Conservation (phyloP, 2,329 filamentous ascomycete genomes). For the Sporothrix pseudoabietina region DNA sequence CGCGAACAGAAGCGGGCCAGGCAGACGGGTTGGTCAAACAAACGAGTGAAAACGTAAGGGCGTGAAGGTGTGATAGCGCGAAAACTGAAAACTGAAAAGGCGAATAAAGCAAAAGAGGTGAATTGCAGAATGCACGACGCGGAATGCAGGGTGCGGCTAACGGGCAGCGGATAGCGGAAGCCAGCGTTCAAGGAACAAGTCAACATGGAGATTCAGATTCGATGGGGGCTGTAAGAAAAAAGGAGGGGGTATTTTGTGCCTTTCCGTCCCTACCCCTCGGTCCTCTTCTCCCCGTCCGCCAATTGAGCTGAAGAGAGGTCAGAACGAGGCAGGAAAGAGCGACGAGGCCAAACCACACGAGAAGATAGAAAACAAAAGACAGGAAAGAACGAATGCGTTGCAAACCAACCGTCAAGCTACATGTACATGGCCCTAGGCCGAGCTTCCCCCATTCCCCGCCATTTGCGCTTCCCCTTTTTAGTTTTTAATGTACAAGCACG, state of each 20-base stretch:
- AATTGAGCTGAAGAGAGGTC: neutral
- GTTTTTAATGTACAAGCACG: neutral
- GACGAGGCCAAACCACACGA: neutral
- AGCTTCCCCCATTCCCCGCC: constrained; percentile 24
- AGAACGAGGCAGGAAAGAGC: neutral
- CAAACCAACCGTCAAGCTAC: constrained; percentile 4
- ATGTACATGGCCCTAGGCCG: neutral
- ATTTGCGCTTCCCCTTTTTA: constrained; percentile 24
- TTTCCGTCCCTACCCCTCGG: neutral
- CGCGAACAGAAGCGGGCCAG: neutral
- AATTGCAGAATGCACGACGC: constrained; percentile 7
- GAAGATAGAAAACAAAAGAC: neutral
- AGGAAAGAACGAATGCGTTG: neutral
- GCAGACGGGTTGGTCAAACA: neutral
- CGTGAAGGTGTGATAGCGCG: too few relatives aligned
- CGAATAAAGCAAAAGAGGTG: neutral
- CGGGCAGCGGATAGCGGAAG: constrained; percentile 6
- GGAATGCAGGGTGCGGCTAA: constrained; percentile 5
- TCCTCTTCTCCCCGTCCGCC: neutral
- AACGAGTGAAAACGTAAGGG: neutral
- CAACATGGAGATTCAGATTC: neutral
- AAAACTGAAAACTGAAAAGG: neutral
- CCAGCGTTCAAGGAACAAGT: neutral
- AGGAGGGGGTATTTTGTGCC: neutral
- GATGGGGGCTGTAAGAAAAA: neutral